Evolutionary conservation across 805 yeast genomes (phyloP).

Genomic region (Metschnikowia sp.): DNA sequence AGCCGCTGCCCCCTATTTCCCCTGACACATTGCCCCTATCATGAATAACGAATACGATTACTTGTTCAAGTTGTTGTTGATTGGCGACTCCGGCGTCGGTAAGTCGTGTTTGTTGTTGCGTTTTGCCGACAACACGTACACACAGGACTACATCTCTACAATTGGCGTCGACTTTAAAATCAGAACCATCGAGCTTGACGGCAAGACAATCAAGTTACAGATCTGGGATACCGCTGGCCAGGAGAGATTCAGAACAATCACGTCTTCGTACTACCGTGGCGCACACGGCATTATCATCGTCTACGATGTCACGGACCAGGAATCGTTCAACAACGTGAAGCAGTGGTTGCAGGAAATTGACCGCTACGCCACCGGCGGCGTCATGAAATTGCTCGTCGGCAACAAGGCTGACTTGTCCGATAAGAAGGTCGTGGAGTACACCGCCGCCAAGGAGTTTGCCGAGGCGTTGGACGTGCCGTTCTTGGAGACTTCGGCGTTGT

Average conservation of each 20-base stretch:
- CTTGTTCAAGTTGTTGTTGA: conserved; percentile 87
- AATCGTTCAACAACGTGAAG: conserved; percentile 91
- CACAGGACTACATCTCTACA: conserved; percentile 94
- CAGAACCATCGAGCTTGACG: conserved; percentile 89
- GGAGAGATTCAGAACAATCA: conserved; percentile 96
- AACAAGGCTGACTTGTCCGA: conserved; percentile 93
- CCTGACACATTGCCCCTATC: neutral
- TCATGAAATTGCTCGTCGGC: conserved; percentile 91
- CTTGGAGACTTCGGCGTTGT: conserved; percentile 93
- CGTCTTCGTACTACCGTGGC: conserved; percentile 96
- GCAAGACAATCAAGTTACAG: conserved; percentile 94
- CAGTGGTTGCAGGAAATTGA: conserved; percentile 99
- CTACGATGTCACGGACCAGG: conserved; percentile 97
- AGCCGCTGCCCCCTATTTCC: no score
- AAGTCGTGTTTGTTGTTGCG: conserved; percentile 92
- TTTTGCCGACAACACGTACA: conserved; percentile 96
- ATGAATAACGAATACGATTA: conserved; percentile 98
- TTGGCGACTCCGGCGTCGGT: conserved; percentile 99
- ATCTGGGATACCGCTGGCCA: conserved; percentile 99
- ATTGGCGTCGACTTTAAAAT: conserved; percentile 96
- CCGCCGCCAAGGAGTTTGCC: conserved; percentile 96
- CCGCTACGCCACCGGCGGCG: conserved; percentile 97
- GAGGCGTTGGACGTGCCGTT: conserved; percentile 93
- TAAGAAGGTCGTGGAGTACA: conserved; percentile 92
- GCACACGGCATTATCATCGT: conserved; percentile 98